Evolutionary conservation across 108 stramenopile genomes (phyloP).

Genomic region (Cyclotella cryptica): DNA sequence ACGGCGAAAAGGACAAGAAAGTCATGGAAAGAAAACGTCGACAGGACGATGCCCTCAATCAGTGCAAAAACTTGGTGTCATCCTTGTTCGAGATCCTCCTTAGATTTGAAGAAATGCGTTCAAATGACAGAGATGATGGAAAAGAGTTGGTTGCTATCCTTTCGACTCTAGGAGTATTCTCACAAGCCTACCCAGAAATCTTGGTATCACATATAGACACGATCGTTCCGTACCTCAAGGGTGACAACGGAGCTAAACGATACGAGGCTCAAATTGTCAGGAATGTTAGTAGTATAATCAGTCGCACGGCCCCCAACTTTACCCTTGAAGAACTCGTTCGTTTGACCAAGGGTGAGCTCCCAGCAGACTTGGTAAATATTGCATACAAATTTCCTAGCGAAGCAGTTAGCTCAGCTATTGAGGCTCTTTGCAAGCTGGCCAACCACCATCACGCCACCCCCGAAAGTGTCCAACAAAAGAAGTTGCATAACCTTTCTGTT

Average conservation of each 20-base stretch:
- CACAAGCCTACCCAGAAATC: slow-evolving; percentile 72
- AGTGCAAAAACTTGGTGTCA: slow-evolving; percentile 73
- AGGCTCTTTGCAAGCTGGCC: slow-evolving; percentile 67
- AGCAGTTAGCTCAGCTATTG: slow-evolving; percentile 70
- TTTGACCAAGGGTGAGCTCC: slow-evolving; percentile 59
- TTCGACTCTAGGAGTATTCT: slow-evolving; percentile 82
- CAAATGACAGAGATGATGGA: slow-evolving; percentile 46
- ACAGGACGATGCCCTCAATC: slow-evolving; percentile 53
- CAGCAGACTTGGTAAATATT: slow-evolving; percentile 71
- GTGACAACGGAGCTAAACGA: slow-evolving; percentile 75
- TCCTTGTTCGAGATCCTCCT: slow-evolving; percentile 83
- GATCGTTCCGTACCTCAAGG: slow-evolving; percentile 92
- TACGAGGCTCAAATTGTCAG: slow-evolving; percentile 76
- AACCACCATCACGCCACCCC: slow-evolving; percentile 53
- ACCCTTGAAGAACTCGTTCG: slow-evolving; percentile 51
- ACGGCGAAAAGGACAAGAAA: slow-evolving; percentile 85
- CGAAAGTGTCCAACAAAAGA: slow-evolving; percentile 50
- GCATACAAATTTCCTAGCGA: slow-evolving; percentile 71
- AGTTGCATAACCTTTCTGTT: slow-evolving; percentile 61
- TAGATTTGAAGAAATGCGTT: slow-evolving; percentile 78
- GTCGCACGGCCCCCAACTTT: slow-evolving; percentile 54
- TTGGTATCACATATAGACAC: slow-evolving; percentile 85
- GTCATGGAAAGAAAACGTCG: slow-evolving; percentile 62
- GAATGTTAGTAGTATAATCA: slow-evolving; percentile 69
- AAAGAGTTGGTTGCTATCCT: slow-evolving; percentile 84